Percentiles rank a stretch among this genome's conserved stretches.
phyloP scores from a whole-genome alignment of 2,329 filamentous ascomycete genomes.

The Fusarium sp. region DNA sequence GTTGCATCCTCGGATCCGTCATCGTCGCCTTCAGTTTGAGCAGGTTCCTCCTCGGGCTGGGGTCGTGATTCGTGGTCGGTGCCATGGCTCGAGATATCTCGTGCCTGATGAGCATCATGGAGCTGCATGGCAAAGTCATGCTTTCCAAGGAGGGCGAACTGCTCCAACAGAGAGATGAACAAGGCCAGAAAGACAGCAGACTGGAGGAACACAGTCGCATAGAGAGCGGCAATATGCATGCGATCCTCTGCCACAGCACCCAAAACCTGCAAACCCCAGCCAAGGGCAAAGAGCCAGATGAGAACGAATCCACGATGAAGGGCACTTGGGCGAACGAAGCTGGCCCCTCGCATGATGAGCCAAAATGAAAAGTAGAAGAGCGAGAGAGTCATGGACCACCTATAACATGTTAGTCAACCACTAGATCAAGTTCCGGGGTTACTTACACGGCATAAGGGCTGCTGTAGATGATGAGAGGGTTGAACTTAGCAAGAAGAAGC shows the following conservation, averaged over 20 bases:
- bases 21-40: constrained; percentile 26
- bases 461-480: constrained; percentile 92
- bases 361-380: constrained; percentile 85
- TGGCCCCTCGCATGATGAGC: constrained; percentile 83
- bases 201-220: constrained; percentile 85
- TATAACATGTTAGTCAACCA: constrained; percentile 43
- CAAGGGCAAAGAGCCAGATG: constrained; percentile 84
- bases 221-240: constrained; percentile 78
- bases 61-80: constrained; percentile 25
- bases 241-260: constrained; percentile 83
- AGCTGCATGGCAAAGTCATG: constrained; percentile 73
- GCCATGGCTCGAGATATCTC: constrained; percentile 51
- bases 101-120: constrained; percentile 61
- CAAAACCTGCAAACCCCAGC: constrained; percentile 79
- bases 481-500: constrained; percentile 82
- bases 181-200: constrained; percentile 80
- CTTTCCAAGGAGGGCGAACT: constrained; percentile 81
- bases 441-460: constrained; percentile 81
- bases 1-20: constrained; percentile 53
- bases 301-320: constrained; percentile 84
- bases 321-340: constrained; percentile 85
- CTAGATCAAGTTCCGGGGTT: background rate
- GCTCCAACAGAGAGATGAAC: constrained; percentile 81
- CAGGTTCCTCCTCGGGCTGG: constrained; percentile 39
- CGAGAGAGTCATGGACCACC: constrained; percentile 86